Evolutionary conservation across 805 yeast genomes (phyloP), one percentile per base, ranked within the genome.

Genomic region (Saccharomycopsis synnaedendra): DNA sequence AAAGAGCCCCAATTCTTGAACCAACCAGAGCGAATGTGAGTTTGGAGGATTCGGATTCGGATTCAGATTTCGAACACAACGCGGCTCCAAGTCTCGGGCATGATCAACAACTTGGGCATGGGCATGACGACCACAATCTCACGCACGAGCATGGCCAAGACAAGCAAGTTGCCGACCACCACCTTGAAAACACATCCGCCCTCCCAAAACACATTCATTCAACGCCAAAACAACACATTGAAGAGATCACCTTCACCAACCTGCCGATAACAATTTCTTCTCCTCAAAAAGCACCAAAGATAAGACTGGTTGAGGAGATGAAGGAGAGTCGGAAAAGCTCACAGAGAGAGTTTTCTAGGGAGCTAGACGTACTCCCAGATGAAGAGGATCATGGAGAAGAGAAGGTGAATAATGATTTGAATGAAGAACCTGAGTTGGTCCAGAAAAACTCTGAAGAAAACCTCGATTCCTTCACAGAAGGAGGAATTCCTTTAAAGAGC

Each of bases 401-500:
- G 19, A 19, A 19, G 19, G 19, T 19, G 19, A 19, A 19, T 19
- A 19, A 19, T 19, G 19, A 19, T 19, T 2, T 19, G 19, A 19
- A 19, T 19, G 19, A 19, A 19, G 19, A 19, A 19, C 19, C 19
- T 19, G 19, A 19, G 19, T 19, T 19, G 19, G 19, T 19, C 19
- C 19, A 19, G 19, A 19, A 19, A 29, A 41, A 19, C 43, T 27
- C 32, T 10, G n/a, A 28, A 10, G 33, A 19, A n/a, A 30, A 9
- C n/a, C 30, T 28, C 3, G 63, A 61, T 30, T 65, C 68, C 45
- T 59, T 58, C 40, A 75, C 81, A 1, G 84, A 78, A 55, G 74
- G 72, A n/a, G 82, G 82, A 0, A 64, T 64, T 6, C 75, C 79
- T 3, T 58, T 80, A 3, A 46, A 44, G 65, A 82, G 45, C 66